A percentile compares a stretch with the other conserved stretches of the same genome.
phyloP scores from a whole-genome alignment of 2,329 filamentous ascomycete species.

The Aspergillus pseudoviridinutans region DNA sequence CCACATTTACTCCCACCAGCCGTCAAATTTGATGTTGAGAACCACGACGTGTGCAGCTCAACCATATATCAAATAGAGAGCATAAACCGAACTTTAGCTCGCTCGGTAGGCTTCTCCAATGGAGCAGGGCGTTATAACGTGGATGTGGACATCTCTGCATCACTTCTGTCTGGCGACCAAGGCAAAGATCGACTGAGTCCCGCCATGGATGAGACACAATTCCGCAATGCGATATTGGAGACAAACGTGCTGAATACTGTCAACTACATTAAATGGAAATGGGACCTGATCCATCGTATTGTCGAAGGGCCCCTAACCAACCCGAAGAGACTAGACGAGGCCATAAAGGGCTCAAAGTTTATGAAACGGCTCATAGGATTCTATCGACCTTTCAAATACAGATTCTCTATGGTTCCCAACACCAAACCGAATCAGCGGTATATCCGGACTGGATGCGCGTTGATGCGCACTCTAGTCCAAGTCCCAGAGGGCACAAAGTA shows the following conservation, averaged over 20 bases:
- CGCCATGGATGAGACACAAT: slow-evolving; percentile 61
- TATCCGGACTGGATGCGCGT: slow-evolving; percentile 79
- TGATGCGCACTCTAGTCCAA: slow-evolving; percentile 82
- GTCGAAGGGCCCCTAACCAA: slow-evolving; percentile 91
- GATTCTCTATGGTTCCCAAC: slow-evolving; percentile 85
- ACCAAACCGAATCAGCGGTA: slow-evolving; percentile 94
- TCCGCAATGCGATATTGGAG: slow-evolving; percentile 60
- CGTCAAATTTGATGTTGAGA: slow-evolving; percentile 65
- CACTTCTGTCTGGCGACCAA: slow-evolving; percentile 38
- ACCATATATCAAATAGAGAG: slow-evolving; percentile 98
- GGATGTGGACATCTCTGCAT: slow-evolving; percentile 44
- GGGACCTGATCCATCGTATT: slow-evolving; percentile 85
- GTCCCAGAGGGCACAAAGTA: slow-evolving; percentile 81
- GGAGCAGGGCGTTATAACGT: slow-evolving; percentile 39
- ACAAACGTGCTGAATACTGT: slow-evolving; percentile 83
- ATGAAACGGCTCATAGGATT: slow-evolving; percentile 93
- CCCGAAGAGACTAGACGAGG: slow-evolving; percentile 87
- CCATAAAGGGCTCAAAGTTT: slow-evolving; percentile 91
- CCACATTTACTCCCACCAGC: slow-evolving; percentile 80
- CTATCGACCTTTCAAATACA: slow-evolving; percentile 93
- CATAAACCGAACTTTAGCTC: slow-evolving; percentile 86
- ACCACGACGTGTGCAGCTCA: slow-evolving; percentile 75
- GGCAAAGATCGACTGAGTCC: slow-evolving; percentile 55
- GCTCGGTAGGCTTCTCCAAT: slow-evolving; percentile 57
- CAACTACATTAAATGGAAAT: slow-evolving; percentile 95